Evolutionary conservation across 1,284 basidiomycete species (phyloP).

Genomic region (Salmacisia buchloeana): DNA sequence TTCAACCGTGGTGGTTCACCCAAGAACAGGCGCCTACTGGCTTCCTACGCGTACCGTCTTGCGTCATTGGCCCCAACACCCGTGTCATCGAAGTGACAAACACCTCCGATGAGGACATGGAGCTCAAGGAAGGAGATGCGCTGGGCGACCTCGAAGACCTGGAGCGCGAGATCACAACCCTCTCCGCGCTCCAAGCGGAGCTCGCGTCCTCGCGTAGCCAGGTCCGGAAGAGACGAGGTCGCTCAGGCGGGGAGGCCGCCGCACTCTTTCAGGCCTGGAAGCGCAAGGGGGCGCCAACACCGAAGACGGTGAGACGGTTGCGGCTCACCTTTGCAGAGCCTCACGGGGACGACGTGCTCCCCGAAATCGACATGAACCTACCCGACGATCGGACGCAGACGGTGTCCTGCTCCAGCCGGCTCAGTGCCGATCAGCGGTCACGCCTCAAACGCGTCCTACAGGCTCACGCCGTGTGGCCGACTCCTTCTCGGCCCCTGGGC

Average conservation of each 20-base stretch:
- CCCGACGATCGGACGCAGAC: neutral
- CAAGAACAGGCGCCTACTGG: neutral
- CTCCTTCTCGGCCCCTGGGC: neutral
- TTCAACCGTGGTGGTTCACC: neutral
- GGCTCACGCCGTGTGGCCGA: neutral
- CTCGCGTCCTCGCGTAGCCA: neutral
- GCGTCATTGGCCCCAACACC: neutral
- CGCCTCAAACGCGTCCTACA: neutral
- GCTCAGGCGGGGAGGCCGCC: too few relatives aligned
- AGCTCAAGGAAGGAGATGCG: neutral
- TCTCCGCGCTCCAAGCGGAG: neutral
- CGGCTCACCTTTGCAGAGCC: neutral
- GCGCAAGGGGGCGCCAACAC: too few relatives aligned
- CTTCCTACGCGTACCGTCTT: neutral
- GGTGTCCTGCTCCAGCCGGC: neutral
- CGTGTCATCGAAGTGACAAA: neutral
- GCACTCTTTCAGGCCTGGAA: too few relatives aligned
- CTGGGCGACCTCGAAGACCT: neutral
- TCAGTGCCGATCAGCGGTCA: neutral
- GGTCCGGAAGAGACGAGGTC: too few relatives aligned
- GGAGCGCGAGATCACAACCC: neutral
- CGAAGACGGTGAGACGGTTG: neutral
- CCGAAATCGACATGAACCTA: neutral
- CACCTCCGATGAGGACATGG: neutral
- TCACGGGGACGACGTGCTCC: neutral